These are phyloP conservation scores for Stylonectria norvegica DNA, from an alignment of 2,329 filamentous ascomycete genomes.

Conservation along the genomic window DNA sequence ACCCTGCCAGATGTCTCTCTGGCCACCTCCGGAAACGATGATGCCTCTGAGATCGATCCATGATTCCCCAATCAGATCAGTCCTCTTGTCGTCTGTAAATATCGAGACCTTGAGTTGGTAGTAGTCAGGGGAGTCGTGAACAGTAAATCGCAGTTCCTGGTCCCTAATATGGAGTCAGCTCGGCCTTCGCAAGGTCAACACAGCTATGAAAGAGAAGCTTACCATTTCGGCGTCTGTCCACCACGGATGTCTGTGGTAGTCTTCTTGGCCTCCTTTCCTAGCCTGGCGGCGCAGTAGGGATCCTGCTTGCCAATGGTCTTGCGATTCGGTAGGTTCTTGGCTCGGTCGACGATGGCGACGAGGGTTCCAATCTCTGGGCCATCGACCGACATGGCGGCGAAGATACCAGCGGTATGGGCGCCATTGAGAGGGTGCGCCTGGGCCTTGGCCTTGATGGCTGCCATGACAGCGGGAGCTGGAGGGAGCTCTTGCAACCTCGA, in stretches of 20 bases:
- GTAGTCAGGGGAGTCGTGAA: conserved; percentile 96
- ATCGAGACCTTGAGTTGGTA: conserved; percentile 92
- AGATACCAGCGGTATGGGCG: conserved; percentile 87
- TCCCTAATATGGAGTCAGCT: conserved; percentile 61
- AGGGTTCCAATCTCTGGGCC: conserved; percentile 91
- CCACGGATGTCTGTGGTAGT: conserved; percentile 91
- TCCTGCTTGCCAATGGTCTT: conserved; percentile 99
- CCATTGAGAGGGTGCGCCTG: conserved; percentile 56
- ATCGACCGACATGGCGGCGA: conserved; percentile 88
- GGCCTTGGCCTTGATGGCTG: conserved; percentile 49
- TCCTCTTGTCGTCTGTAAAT: conserved; percentile 98
- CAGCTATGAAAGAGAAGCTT: conserved; percentile 24
- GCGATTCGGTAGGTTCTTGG: conserved; percentile 93
- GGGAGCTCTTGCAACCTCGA: background rate
- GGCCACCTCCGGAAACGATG: conserved; percentile 81
- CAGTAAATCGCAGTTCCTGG: conserved; percentile 91
- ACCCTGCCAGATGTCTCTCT: conserved; percentile 88
- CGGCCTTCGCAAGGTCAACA: too few relatives aligned
- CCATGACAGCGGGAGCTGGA: conserved; percentile 11
- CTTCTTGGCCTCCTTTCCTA: conserved; percentile 97
- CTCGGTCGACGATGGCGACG: conserved; percentile 86
- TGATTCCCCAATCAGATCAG: conserved; percentile 90
- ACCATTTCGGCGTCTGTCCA: conserved; percentile 95
- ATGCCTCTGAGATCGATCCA: conserved; percentile 83
- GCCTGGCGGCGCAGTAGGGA: conserved; percentile 87